phyloP scores from a whole-genome alignment of 345 rosid genomes.

The Murraya paniculata region DNA sequence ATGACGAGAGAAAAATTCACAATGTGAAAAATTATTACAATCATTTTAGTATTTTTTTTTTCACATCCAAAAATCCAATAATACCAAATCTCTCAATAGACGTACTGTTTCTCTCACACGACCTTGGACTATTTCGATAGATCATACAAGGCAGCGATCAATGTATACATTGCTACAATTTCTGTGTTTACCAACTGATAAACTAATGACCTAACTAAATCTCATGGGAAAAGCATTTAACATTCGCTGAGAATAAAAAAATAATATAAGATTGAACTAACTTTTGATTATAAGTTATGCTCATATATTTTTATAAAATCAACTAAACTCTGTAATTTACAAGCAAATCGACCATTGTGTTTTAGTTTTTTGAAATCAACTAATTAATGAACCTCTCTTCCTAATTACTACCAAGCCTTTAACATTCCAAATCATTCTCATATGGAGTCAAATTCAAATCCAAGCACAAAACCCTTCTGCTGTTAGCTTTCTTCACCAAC shows the following conservation, averaged over 20 bases:
- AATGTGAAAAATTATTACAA: too few relatives aligned
- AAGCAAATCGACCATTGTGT: neutral
- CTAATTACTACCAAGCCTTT: slow-evolving; percentile 23
- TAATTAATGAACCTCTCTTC: slow-evolving; percentile 22
- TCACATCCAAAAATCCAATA: too few relatives aligned
- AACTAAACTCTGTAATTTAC: neutral
- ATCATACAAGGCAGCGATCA: neutral
- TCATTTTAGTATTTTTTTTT: too few relatives aligned
- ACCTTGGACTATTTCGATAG: neutral
- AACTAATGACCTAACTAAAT: too few relatives aligned
- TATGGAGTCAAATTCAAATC: slow-evolving; percentile 71
- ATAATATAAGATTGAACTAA: too few relatives aligned
- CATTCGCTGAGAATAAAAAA: neutral
- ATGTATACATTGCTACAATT: too few relatives aligned
- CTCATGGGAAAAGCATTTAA: neutral
- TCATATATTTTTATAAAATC: too few relatives aligned
- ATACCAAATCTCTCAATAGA: too few relatives aligned
- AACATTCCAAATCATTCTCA: slow-evolving; percentile 60
- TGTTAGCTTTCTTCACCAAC: slow-evolving; percentile 44
- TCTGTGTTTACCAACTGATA: neutral
- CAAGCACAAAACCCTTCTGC: slow-evolving; percentile 43
- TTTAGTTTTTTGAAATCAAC: slow-evolving; percentile 20
- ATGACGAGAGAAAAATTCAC: too few relatives aligned
- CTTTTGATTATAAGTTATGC: too few relatives aligned
- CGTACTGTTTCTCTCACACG: too few relatives aligned